These are phyloP conservation scores for Hypoxylon perforatum DNA, from an alignment of 495 filamentous ascomycete species.

Conservation along the genomic window DNA sequence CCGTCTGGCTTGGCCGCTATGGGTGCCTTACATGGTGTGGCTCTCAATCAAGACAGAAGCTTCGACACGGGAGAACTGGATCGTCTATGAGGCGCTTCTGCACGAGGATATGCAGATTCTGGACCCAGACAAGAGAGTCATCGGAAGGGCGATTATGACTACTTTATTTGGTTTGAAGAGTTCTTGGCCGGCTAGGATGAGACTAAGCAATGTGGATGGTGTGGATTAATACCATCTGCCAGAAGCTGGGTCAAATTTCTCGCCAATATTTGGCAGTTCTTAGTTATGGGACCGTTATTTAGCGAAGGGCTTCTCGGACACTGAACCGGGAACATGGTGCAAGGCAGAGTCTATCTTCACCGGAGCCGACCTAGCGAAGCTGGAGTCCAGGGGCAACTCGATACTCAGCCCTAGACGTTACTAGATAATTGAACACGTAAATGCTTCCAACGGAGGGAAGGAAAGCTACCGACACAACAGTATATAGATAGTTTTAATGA, in stretches of 20 bases:
- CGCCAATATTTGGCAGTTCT: neutral
- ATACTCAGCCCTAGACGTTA: too few relatives aligned
- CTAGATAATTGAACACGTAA: too few relatives aligned
- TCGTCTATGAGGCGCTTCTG: conserved; percentile 4
- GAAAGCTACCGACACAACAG: too few relatives aligned
- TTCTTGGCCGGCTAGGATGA: conserved; percentile 43
- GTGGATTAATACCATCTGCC: conserved; percentile 3
- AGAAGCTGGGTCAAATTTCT: too few relatives aligned
- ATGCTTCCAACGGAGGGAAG: too few relatives aligned
- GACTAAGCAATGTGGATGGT: conserved; percentile 1
- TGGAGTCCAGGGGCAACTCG: too few relatives aligned
- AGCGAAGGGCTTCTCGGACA: conserved; percentile 1
- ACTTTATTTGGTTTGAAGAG: conserved; percentile 29
- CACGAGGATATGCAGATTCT: conserved; percentile 29
- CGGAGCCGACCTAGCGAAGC: too few relatives aligned
- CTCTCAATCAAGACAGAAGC: conserved; percentile 25
- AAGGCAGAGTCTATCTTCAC: too few relatives aligned
- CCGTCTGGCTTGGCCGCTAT: conserved; percentile 7
- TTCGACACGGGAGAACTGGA: conserved; percentile 12
- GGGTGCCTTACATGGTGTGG: conserved; percentile 36
- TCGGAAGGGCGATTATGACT: conserved; percentile 30
- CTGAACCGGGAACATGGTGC: neutral
- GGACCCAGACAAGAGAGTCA: conserved; percentile 27
- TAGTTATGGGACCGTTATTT: too few relatives aligned
- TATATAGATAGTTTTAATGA: too few relatives aligned